Conservation (phyloP, 345 rosid species). For the Anacardium occidentale region DNA sequence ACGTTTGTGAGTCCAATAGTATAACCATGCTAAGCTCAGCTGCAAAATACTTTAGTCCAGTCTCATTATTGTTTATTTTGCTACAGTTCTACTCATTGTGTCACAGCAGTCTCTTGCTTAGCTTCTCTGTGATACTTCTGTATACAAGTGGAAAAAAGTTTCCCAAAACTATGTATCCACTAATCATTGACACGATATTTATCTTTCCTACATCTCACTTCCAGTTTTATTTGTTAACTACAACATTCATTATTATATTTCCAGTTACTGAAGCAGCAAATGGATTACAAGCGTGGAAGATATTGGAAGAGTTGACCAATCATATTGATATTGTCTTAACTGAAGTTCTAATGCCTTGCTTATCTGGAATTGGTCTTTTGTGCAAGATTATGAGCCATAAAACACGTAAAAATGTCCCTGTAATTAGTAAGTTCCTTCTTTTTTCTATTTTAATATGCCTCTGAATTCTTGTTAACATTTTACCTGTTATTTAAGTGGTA, state of each 20-base stretch:
- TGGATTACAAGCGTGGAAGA: slow-evolving; percentile 67
- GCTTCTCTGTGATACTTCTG: neutral
- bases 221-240: neutral
- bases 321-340: slow-evolving; percentile 56
- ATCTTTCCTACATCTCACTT: too few species aligned
- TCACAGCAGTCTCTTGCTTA: neutral
- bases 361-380: slow-evolving; percentile 59
- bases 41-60: neutral
- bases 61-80: slow-evolving; percentile 3
- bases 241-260: slow-evolving; percentile 8
- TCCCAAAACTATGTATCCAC: neutral
- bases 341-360: slow-evolving; percentile 53
- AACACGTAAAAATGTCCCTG: slow-evolving; percentile 51
- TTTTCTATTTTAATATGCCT: neutral
- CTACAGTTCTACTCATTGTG: slow-evolving; percentile 1
- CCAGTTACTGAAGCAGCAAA: slow-evolving; percentile 51
- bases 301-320: slow-evolving; percentile 46
- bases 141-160: neutral
- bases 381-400: slow-evolving; percentile 58
- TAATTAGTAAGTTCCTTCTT: slow-evolving; percentile 44
- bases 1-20: neutral
- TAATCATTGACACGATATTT: neutral
- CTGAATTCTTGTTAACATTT: neutral
- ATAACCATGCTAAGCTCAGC: neutral
- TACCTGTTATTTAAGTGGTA: slow-evolving; percentile 1